Conservation (phyloP, 2,329 filamentous ascomycete genomes). For the Byssothecium circinans region DNA sequence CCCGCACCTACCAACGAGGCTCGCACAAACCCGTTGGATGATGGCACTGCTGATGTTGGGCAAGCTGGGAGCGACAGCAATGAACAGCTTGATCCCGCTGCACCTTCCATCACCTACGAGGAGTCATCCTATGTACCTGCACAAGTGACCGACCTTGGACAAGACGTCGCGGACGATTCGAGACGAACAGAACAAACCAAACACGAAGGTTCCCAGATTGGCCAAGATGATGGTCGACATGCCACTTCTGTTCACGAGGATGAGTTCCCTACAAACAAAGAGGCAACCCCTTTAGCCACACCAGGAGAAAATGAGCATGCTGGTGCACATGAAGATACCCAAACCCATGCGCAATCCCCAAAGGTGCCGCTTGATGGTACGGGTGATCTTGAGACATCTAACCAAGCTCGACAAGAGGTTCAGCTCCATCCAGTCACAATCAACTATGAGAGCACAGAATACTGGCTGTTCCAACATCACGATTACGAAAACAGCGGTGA, state of each 20-base stretch:
- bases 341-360: constrained; percentile 9
- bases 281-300: no score
- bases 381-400: constrained; percentile 10
- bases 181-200: no score
- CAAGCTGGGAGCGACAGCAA: not conserved
- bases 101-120: not conserved
- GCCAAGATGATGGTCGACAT: no score
- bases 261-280: not conserved
- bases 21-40: no score
- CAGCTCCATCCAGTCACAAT: constrained; percentile 28
- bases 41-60: not conserved
- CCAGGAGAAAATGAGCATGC: constrained; percentile 17
- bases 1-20: not conserved
- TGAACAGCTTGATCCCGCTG: not conserved
- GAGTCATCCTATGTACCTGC: not conserved
- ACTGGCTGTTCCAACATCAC: constrained; percentile 36
- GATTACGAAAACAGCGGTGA: constrained; percentile 34
- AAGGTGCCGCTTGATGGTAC: constrained; percentile 1
- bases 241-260: no score
- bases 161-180: no score
- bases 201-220: no score
- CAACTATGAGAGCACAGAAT: constrained; percentile 32
- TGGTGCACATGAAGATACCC: constrained; percentile 6
- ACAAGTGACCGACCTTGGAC: no score
- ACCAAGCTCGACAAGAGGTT: constrained; percentile 8